Evolutionary conservation across 257 asterid species (phyloP).

Genomic region (Cruciata laevipes): DNA sequence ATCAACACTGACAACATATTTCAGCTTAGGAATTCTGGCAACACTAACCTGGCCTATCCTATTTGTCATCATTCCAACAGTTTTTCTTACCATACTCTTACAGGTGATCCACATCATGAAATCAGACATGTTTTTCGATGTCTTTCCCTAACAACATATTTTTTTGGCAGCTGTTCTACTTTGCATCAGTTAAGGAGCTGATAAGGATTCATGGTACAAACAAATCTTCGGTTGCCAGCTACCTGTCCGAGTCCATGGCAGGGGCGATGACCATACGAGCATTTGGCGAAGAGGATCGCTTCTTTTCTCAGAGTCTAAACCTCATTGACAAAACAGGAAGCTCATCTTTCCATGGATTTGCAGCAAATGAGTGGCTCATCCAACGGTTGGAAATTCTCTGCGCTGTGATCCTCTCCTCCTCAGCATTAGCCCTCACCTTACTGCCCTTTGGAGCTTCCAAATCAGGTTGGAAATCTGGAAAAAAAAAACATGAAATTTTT

Average conservation of each 20-base stretch:
- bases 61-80: conserved; percentile 22
- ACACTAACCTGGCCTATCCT: conserved; percentile 30
- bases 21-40: conserved; percentile 31
- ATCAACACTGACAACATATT: conserved; percentile 25
- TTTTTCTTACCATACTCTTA: conserved; percentile 18
- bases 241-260: conserved; percentile 32
- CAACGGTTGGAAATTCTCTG: conserved; percentile 29
- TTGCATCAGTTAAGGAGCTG: conserved; percentile 30
- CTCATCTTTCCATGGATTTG: conserved; percentile 26
- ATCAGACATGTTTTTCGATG: neutral
- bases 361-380: conserved; percentile 39
- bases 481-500: neutral
- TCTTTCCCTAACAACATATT: neutral
- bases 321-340: conserved; percentile 27
- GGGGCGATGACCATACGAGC: conserved; percentile 38
- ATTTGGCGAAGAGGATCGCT: conserved; percentile 31
- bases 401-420: conserved; percentile 31
- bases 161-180: conserved; percentile 24
- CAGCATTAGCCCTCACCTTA: conserved; percentile 27
- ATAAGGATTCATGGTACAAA: conserved; percentile 34
- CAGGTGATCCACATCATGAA: conserved; percentile 19
- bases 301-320: conserved; percentile 19
- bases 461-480: conserved; percentile 19
- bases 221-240: conserved; percentile 30
- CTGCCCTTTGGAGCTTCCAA: conserved; percentile 23